Evolutionary conservation across 768 basidiomycete species (phyloP), one percentile per base, ranked within the genome.

Genomic region (Rhodosporidiobolus sp.): DNA sequence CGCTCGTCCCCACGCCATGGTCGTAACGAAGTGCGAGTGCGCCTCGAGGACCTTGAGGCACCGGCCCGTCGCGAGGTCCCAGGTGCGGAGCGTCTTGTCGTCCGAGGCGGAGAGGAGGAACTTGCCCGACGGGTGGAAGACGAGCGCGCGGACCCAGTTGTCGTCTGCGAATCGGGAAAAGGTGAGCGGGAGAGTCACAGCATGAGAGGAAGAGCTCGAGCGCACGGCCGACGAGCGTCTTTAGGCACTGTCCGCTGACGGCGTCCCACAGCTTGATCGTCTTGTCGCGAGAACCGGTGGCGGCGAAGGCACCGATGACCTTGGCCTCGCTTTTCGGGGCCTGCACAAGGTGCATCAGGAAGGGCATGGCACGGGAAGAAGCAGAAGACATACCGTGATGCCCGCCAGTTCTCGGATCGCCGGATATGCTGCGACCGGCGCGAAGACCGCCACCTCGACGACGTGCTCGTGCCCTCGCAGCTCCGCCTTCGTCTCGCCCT

Each of bases 191-290:
- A 11, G 14, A n/a, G 19, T 26, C 49, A n/a, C 54, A 49, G n/a
- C 43, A 5, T 45, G 28, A 4, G 19, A 46, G 11, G 16, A 17
- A 4, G 17, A 28, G 12, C n/a, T n/a, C n/a, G n/a, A n/a, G 57
- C 65, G 34, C 35, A 72, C 49, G 45, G 80, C 86, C 68, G 74
- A 90, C 90, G 67, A 94, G 85, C 72, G 86, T 90, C 80, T 88
- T 85, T 55, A 94, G 80, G 80, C 90, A 85, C 80, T 91, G 91
- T 9, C 94, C 93, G 56, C 87, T 88, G 71, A 88, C 85, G 0
- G 87, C 85, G 78, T 96, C 94, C 94, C 94, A 97, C 26, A 97
- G 81, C 78, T 89, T 91, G 83, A 96, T 91, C 9, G 87, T 88
- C 84, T 92, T 95, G 83, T 97, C 94, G 81, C 94, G 85, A 45